Evolutionary conservation across 371 early-diverging fungal species (phyloP).

Genomic region (Vairimorpha necatrix): DNA sequence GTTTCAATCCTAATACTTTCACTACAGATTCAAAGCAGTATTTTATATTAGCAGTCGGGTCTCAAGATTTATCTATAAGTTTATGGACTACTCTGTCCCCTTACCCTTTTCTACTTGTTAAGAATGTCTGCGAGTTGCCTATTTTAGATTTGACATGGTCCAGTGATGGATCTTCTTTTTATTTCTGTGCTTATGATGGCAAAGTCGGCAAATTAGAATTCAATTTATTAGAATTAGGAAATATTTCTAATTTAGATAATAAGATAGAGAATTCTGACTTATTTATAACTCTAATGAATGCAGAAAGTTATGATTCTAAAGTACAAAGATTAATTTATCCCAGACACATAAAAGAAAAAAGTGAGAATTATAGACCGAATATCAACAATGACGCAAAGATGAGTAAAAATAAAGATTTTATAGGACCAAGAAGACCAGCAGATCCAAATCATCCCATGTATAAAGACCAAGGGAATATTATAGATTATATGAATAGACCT

Average conservation of each 20-base stretch:
- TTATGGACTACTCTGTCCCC: slow-evolving; percentile 58
- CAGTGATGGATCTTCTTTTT: slow-evolving; percentile 42
- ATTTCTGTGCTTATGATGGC: slow-evolving; percentile 63
- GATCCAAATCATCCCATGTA: no score
- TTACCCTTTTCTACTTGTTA: slow-evolving; percentile 63
- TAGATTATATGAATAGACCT: no score
- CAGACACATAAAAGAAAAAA: slow-evolving; percentile 10
- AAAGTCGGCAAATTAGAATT: slow-evolving; percentile 54
- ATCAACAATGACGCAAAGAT: no score
- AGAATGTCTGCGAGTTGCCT: slow-evolving; percentile 60
- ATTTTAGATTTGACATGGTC: slow-evolving; percentile 63
- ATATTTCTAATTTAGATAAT: slow-evolving; percentile 12
- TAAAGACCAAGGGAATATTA: no score
- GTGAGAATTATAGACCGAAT: neutral
- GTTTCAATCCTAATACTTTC: slow-evolving; percentile 49
- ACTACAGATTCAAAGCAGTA: neutral
- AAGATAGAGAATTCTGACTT: slow-evolving; percentile 33
- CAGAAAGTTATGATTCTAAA: slow-evolving; percentile 14
- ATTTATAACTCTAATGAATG: slow-evolving; percentile 21
- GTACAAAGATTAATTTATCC: slow-evolving; percentile 17
- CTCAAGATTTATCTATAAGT: slow-evolving; percentile 62
- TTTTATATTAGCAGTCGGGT: slow-evolving; percentile 57
- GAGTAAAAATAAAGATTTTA: no score
- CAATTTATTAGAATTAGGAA: slow-evolving; percentile 51
- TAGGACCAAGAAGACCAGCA: no score